phyloP scores from a whole-genome alignment of 2,329 filamentous ascomycete genomes.

The Paracamarosporium sp. region DNA sequence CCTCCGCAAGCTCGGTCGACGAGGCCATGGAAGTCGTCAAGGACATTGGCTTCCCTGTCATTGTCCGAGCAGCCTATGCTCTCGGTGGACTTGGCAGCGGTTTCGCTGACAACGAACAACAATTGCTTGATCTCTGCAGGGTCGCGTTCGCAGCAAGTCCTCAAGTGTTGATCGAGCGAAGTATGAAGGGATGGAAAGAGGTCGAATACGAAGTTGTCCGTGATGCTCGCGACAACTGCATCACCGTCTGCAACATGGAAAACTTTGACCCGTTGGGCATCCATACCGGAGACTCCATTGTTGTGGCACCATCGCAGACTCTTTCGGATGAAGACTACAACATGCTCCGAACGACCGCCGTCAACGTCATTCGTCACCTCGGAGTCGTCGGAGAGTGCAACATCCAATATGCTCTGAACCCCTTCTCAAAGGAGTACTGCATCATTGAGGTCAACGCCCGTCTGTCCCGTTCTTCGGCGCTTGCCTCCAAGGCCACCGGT shows the following conservation, averaged over 20 bases:
- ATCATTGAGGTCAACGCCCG: conserved; percentile 99
- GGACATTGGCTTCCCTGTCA: conserved; percentile 93
- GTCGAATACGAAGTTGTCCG: conserved; percentile 99
- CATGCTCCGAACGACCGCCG: conserved; percentile 95
- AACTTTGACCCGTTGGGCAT: conserved; percentile 99
- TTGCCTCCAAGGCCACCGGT: conserved; percentile 96
- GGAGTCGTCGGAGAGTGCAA: conserved; percentile 99
- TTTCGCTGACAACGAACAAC: conserved; percentile 85
- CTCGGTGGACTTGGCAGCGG: conserved; percentile 94
- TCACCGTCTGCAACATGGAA: conserved; percentile 99
- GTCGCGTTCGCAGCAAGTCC: conserved; percentile 95
- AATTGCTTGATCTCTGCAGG: conserved; percentile 86
- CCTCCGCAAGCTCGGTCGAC: conserved; percentile 85
- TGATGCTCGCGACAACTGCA: conserved; percentile 95
- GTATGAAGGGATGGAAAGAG: conserved; percentile 99
- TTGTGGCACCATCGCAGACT: conserved; percentile 96
- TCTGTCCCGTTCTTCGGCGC: conserved; percentile 90
- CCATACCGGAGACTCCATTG: conserved; percentile 97
- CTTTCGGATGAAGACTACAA: conserved; percentile 98
- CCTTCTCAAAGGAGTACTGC: conserved; percentile 94
- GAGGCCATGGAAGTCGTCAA: conserved; percentile 90
- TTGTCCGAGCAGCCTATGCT: conserved; percentile 94
- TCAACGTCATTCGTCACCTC: conserved; percentile 96
- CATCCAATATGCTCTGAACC: conserved; percentile 97
- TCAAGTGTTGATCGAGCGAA: conserved; percentile 94